These are phyloP conservation scores for Boletus sp. DNA, from an alignment of 768 basidiomycete genomes.

Conservation along the genomic window DNA sequence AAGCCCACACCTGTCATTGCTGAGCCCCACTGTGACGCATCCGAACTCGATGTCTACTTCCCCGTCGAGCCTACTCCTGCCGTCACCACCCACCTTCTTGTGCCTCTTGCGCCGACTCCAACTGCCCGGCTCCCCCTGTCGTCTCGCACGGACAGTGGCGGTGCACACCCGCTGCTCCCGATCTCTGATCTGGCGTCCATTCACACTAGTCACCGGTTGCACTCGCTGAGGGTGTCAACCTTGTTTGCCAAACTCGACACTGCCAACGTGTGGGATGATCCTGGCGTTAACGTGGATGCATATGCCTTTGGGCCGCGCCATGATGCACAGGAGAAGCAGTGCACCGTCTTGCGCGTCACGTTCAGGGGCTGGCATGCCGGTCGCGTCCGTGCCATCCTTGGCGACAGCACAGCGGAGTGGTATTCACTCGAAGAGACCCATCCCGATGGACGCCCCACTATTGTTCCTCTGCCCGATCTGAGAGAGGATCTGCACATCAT, in stretches of 20 bases:
- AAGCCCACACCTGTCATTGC: slow-evolving; percentile 9
- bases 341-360: slow-evolving; percentile 63
- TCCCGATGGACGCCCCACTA: slow-evolving; percentile 11
- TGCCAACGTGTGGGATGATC: slow-evolving; percentile 57
- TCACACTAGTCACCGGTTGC: slow-evolving; percentile 51
- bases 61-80: slow-evolving; percentile 30
- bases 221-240: slow-evolving; percentile 61
- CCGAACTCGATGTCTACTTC: slow-evolving; percentile 64
- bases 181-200: slow-evolving; percentile 48
- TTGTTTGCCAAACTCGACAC: slow-evolving; percentile 71
- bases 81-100: slow-evolving; percentile 64
- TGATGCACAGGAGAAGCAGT: slow-evolving; percentile 44
- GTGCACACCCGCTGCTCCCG: slow-evolving; percentile 45
- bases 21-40: slow-evolving; percentile 23
- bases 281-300: slow-evolving; percentile 50
- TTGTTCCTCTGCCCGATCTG: neutral
- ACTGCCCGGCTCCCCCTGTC: slow-evolving; percentile 60
- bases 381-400: slow-evolving; percentile 64
- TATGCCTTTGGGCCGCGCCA: slow-evolving; percentile 52
- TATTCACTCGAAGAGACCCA: slow-evolving; percentile 62
- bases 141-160: slow-evolving; percentile 12
- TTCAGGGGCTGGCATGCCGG: slow-evolving; percentile 72
- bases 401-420: slow-evolving; percentile 72
- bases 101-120: slow-evolving; percentile 77
- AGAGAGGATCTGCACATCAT: neutral